Evolutionary conservation across 129 eudicot genomes (phyloP), one percentile per base, ranked within the genome.

Genomic region (Logfia minima): DNA sequence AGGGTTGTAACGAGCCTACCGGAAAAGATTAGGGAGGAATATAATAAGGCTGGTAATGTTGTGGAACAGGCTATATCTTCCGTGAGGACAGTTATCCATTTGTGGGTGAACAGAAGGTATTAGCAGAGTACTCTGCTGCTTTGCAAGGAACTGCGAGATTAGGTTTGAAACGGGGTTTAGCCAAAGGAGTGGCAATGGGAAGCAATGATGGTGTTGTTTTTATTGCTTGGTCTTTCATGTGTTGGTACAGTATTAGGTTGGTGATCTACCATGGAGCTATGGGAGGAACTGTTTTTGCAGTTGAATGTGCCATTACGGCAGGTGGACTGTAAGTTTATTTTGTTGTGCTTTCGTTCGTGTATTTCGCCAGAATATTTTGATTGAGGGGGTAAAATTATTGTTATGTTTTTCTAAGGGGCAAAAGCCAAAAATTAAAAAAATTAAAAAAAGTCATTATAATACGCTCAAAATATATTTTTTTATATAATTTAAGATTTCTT

Each of bases 251-350:
- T 8, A 83, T 87, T 23, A 51, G 87, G 70, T 0, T 86, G 86
- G 87, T 86, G 34, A 83, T 83, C 85, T 83, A 86, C 75, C 84
- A 81, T 66, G 85, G 87, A 10, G 87, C 87, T 72, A 81, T 41
- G 4, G 90, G 90, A 1, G 90, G 90, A 35, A 86, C 87, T n/a
- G 87, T 83, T 21, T 86, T 83, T 66, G 85, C 79, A 10, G 87
- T 81, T 35, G 87, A 82, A 26, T 84, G 81, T 37, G 78, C 87
- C 9, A 79, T 78, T 35, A 75, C 83, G 77, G 32, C 77, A 6
- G 90, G 87, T 35, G 90, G 90, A 81, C 61, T 77, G 90, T 86
- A 80, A 83, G 84, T 86, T n/a, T n/a, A n/a, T n/a, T n/a, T n/a
- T n/a, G n/a, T n/a, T n/a, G n/a, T n/a, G n/a, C n/a, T n/a, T n/a